phyloP scores from a whole-genome alignment of 345 rosid species.

The Jatropha curcas region DNA sequence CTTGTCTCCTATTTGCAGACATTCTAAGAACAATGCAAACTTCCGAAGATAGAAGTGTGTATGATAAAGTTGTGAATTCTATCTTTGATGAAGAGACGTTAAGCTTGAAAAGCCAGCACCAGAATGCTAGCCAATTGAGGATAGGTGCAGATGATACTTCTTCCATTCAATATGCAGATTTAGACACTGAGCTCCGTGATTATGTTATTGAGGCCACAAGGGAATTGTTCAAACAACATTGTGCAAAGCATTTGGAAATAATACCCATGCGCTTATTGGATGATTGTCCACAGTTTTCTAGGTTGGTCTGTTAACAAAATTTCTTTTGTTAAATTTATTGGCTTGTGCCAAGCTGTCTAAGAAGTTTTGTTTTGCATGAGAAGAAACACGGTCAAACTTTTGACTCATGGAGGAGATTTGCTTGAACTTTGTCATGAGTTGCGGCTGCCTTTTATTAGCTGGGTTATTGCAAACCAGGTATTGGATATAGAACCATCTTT shows the following conservation, averaged over 20 bases:
- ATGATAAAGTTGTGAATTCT: slow-evolving; percentile 81
- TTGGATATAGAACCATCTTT: slow-evolving; percentile 12
- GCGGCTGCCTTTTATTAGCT: slow-evolving; percentile 77
- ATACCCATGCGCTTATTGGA: slow-evolving; percentile 65
- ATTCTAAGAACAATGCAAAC: slow-evolving; percentile 77
- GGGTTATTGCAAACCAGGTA: slow-evolving; percentile 78
- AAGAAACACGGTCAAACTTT: slow-evolving; percentile 89
- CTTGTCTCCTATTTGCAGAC: slow-evolving; percentile 49
- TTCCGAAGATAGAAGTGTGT: slow-evolving; percentile 81
- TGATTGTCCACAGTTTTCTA: slow-evolving; percentile 56
- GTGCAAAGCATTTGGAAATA: slow-evolving; percentile 84
- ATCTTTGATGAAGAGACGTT: slow-evolving; percentile 75
- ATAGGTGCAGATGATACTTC: slow-evolving; percentile 41
- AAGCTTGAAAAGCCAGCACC: slow-evolving; percentile 51
- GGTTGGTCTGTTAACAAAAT: slow-evolving; percentile 43
- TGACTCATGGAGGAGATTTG: slow-evolving; percentile 88
- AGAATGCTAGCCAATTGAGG: slow-evolving; percentile 38
- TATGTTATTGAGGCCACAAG: slow-evolving; percentile 68
- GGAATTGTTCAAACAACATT: slow-evolving; percentile 79
- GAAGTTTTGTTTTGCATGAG: slow-evolving; percentile 31
- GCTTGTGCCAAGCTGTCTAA: slow-evolving; percentile 28
- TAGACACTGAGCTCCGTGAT: slow-evolving; percentile 77
- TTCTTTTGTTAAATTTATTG: slow-evolving; percentile 7
- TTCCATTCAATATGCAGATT: slow-evolving; percentile 54
- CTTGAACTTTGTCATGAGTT: slow-evolving; percentile 90